phyloP scores from a whole-genome alignment of 371 early-diverging fungal species.

The Apophysomyces variabilis region DNA sequence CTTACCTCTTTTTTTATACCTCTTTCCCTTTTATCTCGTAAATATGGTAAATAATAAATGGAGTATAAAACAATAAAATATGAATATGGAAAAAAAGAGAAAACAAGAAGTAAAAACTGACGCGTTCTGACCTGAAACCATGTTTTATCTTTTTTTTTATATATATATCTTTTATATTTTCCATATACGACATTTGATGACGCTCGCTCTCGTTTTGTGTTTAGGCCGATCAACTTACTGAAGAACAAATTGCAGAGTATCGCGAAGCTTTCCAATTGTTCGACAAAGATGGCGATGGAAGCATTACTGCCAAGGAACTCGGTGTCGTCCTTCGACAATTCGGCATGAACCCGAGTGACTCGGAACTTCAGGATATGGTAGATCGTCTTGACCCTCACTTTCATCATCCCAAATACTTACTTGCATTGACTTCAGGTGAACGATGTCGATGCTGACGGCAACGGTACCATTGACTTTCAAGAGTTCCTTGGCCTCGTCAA shows the following conservation, averaged over 20 bases:
- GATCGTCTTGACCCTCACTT: not conserved
- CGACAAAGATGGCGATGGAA: conserved; percentile 55
- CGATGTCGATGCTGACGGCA: conserved; percentile 92
- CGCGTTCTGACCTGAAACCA: not conserved
- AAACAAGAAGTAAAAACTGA: not conserved
- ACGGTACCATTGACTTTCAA: conserved; percentile 90
- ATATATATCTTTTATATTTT: too few relatives aligned
- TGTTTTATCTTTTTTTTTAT: not conserved
- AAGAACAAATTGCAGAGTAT: conserved; percentile 53
- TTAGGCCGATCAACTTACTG: conserved; percentile 52
- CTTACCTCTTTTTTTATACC: not conserved
- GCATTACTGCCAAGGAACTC: conserved; percentile 45
- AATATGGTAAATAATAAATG: not conserved
- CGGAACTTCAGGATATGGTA: conserved; percentile 78
- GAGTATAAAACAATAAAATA: too few relatives aligned
- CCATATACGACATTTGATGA: too few relatives aligned
- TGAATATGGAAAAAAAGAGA: not conserved
- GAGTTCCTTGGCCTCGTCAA: conserved; percentile 93
- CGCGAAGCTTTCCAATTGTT: conserved; percentile 53
- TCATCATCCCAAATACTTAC: not conserved
- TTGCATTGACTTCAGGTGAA: conserved; percentile 59
- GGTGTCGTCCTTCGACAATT: conserved; percentile 46
- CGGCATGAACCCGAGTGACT: conserved; percentile 77
- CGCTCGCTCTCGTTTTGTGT: not conserved
- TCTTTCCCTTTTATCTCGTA: not conserved